Base-by-base conservation (phyloP, 2,329 filamentous ascomycete genomes). In the Hymenoscyphus infarciens region DNA sequence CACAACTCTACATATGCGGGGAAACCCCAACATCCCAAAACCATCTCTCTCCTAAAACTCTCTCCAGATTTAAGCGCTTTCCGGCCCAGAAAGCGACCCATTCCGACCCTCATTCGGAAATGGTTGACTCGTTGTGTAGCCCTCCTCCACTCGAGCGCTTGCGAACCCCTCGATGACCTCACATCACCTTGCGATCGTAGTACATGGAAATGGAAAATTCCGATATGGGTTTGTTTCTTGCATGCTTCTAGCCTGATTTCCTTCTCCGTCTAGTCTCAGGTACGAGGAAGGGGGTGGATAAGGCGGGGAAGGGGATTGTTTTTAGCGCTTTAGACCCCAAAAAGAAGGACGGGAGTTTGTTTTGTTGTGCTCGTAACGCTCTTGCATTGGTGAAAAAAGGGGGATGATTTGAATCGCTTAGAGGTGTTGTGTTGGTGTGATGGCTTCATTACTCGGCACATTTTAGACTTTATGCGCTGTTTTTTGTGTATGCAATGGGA, bases 291-390 rank as follows among this genome's bases (percentile, higher is more conserved):
- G 45, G n/a, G 45, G 19, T 25, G n/a, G 35, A 35, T n/a, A 16
- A 8, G n/a, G 39, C 19, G 39, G 16, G 39, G 6, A 19, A 8
- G 42, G 42, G 42, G 7, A 10, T 25, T 52, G 45, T 15, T 52
- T 52, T 52, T 52, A 52, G 45, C 45, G 45, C 19, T 52, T 22
- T 52, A 22, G 45, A 52, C 45, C 45, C 45, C 45, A 52, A 19
- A 52, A 52, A 52, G n/a, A 52, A 22, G 19, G 19, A 8, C 45
- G 10, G 45, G 19, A 25, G 45, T 13, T 25, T 8, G 22, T 52
- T 52, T 7, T 2, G 39, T 22, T 22, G 16, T 19, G n/a, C 19
- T 49, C n/a, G 42, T 49, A 49, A 49, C 42, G 42, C n/a, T 22
- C 42, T 49, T 49, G 42, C 42, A 49, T 49, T 49, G 11, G 35